These are phyloP conservation scores for Pythium sp. DNA, from an alignment of 352 stramenopile species.

Conservation along the genomic window DNA sequence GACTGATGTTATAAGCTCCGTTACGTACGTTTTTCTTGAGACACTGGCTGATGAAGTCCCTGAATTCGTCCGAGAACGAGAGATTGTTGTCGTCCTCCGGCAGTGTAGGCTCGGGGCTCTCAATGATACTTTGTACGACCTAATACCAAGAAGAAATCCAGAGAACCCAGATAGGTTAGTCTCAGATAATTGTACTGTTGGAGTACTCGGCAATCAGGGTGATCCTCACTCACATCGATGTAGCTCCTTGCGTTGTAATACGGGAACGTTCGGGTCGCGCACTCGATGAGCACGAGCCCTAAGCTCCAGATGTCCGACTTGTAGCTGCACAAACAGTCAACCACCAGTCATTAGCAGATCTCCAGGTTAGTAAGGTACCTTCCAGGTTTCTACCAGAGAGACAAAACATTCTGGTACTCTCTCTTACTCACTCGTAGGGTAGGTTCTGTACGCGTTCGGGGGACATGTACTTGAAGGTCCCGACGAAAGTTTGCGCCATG, in stretches of 20 bases:
- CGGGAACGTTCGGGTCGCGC: conserved; percentile 54
- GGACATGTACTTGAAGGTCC: conserved; percentile 93
- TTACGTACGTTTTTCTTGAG: conserved; percentile 59
- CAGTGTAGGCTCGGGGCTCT: conserved; percentile 47
- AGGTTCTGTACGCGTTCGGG: conserved; percentile 89
- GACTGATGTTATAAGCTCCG: too few species aligned
- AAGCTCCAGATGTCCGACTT: conserved; percentile 81
- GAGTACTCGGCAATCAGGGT: background rate
- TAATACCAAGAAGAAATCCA: conserved; percentile 12
- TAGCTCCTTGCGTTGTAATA: conserved; percentile 55
- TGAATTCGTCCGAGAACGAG: conserved; percentile 51
- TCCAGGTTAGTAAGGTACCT: background rate
- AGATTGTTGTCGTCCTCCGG: conserved; percentile 26
- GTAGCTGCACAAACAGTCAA: conserved; percentile 37
- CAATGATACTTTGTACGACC: conserved; percentile 77
- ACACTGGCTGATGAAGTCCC: conserved; percentile 53
- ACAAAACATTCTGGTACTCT: background rate
- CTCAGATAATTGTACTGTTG: background rate
- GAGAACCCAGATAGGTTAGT: background rate
- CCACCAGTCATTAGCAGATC: background rate
- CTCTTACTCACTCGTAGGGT: conserved; percentile 53
- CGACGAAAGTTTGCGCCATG: conserved; percentile 88
- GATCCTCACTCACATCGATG: conserved; percentile 47
- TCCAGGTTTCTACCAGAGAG: background rate
- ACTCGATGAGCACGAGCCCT: conserved; percentile 71